Conservation (phyloP, 2,329 filamentous ascomycete genomes). For the Phialophora expanda region DNA sequence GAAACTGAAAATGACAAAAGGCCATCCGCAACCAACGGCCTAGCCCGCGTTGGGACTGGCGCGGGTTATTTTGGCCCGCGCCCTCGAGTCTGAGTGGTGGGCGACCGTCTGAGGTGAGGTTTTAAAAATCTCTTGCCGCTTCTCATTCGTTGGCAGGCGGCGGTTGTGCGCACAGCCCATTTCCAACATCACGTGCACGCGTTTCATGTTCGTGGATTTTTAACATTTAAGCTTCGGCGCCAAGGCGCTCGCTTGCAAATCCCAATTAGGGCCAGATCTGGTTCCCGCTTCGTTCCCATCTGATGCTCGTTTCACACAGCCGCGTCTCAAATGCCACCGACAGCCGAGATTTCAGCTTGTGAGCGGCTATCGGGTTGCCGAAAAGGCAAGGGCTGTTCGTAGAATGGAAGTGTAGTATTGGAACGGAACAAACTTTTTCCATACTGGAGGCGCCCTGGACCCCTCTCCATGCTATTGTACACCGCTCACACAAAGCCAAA, state of each 20-base stretch:
- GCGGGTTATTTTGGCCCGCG: not conserved
- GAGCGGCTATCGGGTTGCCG: constrained; percentile 4
- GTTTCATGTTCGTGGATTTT: constrained; percentile 13
- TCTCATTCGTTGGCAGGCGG: not conserved
- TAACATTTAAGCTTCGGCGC: constrained; percentile 13
- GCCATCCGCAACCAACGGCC: not conserved
- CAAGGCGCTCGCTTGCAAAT: constrained; percentile 1
- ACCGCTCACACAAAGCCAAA: not conserved
- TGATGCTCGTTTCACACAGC: not conserved
- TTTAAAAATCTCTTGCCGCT: not conserved
- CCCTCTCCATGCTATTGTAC: not conserved
- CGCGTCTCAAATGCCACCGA: not conserved
- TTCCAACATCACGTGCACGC: constrained; percentile 1
- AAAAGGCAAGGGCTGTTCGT: too few species aligned
- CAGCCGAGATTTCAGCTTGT: not conserved
- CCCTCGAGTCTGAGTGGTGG: not conserved
- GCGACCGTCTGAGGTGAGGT: not conserved
- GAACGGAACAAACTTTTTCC: not conserved
- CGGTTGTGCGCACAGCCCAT: not conserved
- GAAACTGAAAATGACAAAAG: not conserved
- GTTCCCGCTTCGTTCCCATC: not conserved
- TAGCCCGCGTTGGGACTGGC: not conserved
- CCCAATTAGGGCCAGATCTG: not conserved
- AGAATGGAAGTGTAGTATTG: not conserved
- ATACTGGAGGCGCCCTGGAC: not conserved